A percentile compares a stretch with the other conserved stretches of the same genome.
These are phyloP conservation scores for Pestalotiopsis sp. DNA, from an alignment of 2,329 filamentous ascomycete genomes.

Conservation along the genomic window DNA sequence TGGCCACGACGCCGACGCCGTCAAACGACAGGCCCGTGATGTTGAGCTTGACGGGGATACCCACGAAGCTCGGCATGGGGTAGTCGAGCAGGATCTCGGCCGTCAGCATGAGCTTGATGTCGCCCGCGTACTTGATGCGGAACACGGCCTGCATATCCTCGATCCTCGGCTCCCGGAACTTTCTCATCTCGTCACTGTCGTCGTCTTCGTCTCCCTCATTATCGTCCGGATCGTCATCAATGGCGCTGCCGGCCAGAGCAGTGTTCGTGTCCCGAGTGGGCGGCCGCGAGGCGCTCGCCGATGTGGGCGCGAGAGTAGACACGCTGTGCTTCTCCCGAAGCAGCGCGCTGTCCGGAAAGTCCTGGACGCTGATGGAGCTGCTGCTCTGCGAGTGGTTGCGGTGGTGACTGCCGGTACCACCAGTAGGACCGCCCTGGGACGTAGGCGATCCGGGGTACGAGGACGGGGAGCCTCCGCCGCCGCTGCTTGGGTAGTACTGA, in stretches of 20 bases:
- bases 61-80: conserved; percentile 97
- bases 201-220: conserved; percentile 24
- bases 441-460: conserved; percentile 12
- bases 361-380: conserved; percentile 46
- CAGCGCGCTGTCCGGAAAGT: conserved; percentile 33
- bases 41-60: conserved; percentile 90
- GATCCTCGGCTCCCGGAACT: conserved; percentile 72
- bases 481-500: conserved; percentile 3
- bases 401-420: conserved; percentile 31
- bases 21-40: conserved; percentile 96
- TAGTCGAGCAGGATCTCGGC: conserved; percentile 97
- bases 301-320: conserved; percentile 62
- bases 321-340: conserved; percentile 65
- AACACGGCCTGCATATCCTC: conserved; percentile 94
- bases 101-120: conserved; percentile 85
- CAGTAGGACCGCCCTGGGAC: conserved; percentile 14
- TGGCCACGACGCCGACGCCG: conserved; percentile 87
- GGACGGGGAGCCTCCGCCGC: neutral
- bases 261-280: conserved; percentile 57
- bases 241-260: conserved; percentile 34
- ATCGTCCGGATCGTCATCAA: conserved; percentile 25
- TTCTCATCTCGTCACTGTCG: conserved; percentile 43
- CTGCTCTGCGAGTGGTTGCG: conserved; percentile 47
- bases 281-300: conserved; percentile 55
- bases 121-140: conserved; percentile 85